Evolutionary conservation across 257 asterid genomes (phyloP), one percentile per base, ranked within the genome.

Genomic region (Nicotiana benthamiana): DNA sequence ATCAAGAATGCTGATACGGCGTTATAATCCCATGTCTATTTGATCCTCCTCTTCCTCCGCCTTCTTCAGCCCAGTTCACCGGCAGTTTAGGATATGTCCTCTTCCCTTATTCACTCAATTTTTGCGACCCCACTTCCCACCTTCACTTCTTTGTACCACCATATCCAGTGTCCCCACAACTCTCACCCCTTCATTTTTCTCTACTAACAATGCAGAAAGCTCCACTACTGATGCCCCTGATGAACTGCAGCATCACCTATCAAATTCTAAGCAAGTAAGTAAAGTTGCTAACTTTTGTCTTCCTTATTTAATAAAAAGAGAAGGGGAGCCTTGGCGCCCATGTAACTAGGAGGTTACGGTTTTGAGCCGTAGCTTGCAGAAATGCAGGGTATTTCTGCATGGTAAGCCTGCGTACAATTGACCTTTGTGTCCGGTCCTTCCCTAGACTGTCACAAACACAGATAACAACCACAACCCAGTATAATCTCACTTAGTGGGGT

Each of bases 231-330:
- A 72, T 56, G 82, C 83, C 61, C 82, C 64, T 60, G 60, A 56
- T 5, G 90, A 84, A 3, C 17, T 74, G 62, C 79, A 74, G 3
- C 84, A 87, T 24, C 70, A 87, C 66, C 85, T 87, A 60, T 84
- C 87, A 4, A 88, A 86, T 83, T 64, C 82, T 63, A 79, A 79
- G 27, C 93, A 90, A 83, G 94, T 89, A 81, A 80, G 94, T 89
- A 81, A 80, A 12, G 60, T 54, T 81, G 53, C 52, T 17, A 28
- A 61, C 12, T 63, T 59, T 26, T 68, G 5, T 22, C 26, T n/a
- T 43, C 62, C 26, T 74, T 67, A 22, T 60, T 63, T 70, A 27
- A 51, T 51, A 13, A 15, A 56, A 56, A 17, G 8, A 32, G 36
- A 32, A 32, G 36, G 36, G 36, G 1, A 32, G 36, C 6, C 36